These are phyloP conservation scores for Aristolochia californica DNA, from an alignment of 164 flowering plant genomes.

Conservation along the genomic window DNA sequence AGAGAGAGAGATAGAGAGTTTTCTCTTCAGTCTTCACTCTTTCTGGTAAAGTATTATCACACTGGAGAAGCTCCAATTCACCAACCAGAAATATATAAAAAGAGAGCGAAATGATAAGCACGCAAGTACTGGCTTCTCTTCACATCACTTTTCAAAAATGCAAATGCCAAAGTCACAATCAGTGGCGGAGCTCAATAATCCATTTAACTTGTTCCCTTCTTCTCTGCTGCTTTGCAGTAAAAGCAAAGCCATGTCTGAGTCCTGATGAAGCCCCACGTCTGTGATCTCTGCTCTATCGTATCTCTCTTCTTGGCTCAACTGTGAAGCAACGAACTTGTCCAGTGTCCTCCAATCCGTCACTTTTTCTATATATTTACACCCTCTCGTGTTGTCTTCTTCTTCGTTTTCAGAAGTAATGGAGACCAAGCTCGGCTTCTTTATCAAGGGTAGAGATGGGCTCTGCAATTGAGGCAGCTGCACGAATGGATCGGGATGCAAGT, in stretches of 20 bases:
- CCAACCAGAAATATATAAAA: too few relatives aligned
- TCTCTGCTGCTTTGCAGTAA: conserved; percentile 24
- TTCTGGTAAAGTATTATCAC: too few relatives aligned
- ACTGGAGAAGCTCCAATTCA: too few relatives aligned
- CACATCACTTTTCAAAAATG: conserved; percentile 48
- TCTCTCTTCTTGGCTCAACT: conserved; percentile 66
- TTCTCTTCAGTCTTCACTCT: too few relatives aligned
- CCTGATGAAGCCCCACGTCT: conserved; percentile 20
- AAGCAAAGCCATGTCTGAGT: conserved; percentile 39
- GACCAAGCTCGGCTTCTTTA: conserved; percentile 43
- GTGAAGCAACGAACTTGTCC: conserved; percentile 93
- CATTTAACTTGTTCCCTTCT: conserved; percentile 12
- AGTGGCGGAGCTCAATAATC: conserved; percentile 21
- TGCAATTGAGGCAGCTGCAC: conserved; percentile 83
- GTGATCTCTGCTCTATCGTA: conserved; percentile 20
- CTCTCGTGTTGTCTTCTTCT: conserved; percentile 14
- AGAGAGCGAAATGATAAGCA: too few relatives aligned
- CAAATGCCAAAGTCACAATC: conserved; percentile 59
- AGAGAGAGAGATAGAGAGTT: too few relatives aligned
- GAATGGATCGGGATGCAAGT: conserved; percentile 34
- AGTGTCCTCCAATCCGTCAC: conserved; percentile 90
- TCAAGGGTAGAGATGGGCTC: conserved; percentile 58
- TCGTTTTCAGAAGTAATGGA: conserved; percentile 28
- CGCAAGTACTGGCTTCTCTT: background rate
- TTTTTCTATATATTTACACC: conserved; percentile 19